A percentile compares a stretch with the other conserved stretches of the same genome.
Conservation (phyloP, 2,329 filamentous ascomycete species). For the Lachnellula cervina region DNA sequence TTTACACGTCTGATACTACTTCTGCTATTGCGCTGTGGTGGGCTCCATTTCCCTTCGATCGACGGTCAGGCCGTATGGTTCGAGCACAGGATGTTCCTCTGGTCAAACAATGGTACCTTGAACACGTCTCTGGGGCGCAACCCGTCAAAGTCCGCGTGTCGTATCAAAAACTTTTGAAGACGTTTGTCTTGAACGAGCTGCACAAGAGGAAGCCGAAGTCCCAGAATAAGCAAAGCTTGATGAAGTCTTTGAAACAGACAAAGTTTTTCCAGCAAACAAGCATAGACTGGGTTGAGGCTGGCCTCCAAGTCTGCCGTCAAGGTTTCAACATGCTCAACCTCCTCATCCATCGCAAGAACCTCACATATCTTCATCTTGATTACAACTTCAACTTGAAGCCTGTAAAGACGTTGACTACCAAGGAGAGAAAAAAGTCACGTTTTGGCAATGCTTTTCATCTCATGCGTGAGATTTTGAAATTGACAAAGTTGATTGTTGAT, state of each 20-base stretch:
- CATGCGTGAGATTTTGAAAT: slow-evolving; percentile 92
- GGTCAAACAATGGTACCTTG: slow-evolving; percentile 97
- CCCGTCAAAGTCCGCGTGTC: slow-evolving; percentile 97
- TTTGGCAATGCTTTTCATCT: slow-evolving; percentile 99
- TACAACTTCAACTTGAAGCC: slow-evolving; percentile 99
- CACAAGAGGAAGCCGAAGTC: slow-evolving; percentile 96
- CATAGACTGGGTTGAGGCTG: slow-evolving; percentile 98
- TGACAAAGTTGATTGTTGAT: slow-evolving; percentile 97
- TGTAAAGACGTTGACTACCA: slow-evolving; percentile 96
- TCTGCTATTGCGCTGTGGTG: slow-evolving; percentile 95
- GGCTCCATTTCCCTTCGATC: slow-evolving; percentile 94
- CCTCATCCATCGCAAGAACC: slow-evolving; percentile 94
- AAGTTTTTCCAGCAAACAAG: slow-evolving; percentile 99
- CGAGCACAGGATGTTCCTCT: slow-evolving; percentile 94
- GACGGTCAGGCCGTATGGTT: slow-evolving; percentile 91
- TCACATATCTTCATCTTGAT: slow-evolving; percentile 96
- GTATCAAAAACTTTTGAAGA: slow-evolving; percentile 96
- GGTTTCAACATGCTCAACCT: slow-evolving; percentile 99
- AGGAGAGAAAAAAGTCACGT: slow-evolving; percentile 98
- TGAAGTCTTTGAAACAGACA: slow-evolving; percentile 86
- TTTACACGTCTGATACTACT: slow-evolving; percentile 84
- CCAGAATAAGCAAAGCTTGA: slow-evolving; percentile 87
- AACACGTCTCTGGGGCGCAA: slow-evolving; percentile 86
- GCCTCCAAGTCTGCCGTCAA: slow-evolving; percentile 94
- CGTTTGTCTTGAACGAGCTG: slow-evolving; percentile 90